A percentile compares a stretch with the other conserved stretches of the same genome.
Evolutionary conservation across 345 rosid species (phyloP).

Genomic region (Salix exigua): DNA sequence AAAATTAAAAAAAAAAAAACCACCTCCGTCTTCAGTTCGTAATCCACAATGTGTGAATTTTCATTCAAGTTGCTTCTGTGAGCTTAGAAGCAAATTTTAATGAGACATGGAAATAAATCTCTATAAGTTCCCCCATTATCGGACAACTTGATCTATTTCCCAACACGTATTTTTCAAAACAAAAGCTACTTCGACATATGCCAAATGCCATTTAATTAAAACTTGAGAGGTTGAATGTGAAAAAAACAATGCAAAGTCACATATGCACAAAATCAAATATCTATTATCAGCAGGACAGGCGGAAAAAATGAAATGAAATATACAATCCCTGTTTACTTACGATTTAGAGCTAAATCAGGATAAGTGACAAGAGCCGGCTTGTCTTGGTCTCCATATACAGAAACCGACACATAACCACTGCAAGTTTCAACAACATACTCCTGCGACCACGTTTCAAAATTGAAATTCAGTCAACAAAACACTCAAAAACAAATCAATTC

Average conservation of each 20-base stretch:
- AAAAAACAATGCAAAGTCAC: background rate
- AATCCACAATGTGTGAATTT: background rate
- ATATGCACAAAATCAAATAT: background rate
- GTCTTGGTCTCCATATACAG: constrained; percentile 88
- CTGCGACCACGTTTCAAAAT: constrained; percentile 37
- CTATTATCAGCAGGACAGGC: background rate
- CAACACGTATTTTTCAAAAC: background rate
- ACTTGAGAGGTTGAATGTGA: background rate
- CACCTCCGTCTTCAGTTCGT: background rate
- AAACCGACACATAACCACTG: constrained; percentile 63
- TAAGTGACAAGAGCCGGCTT: constrained; percentile 92
- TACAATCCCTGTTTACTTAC: constrained; percentile 39
- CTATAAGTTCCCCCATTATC: background rate
- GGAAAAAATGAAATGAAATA: background rate
- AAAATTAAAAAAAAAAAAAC: background rate
- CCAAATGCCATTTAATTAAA: background rate
- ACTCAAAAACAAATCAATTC: constrained; percentile 11
- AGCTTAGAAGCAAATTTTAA: background rate
- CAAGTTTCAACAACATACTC: constrained; percentile 67
- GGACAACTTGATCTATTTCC: background rate
- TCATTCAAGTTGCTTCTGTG: background rate
- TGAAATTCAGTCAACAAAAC: background rate
- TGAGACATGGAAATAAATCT: constrained; percentile 3
- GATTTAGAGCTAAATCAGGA: constrained; percentile 85
- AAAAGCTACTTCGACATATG: background rate